Percentiles rank a stretch among this genome's conserved stretches.
Conservation (phyloP, 2,329 filamentous ascomycete species). For the Rutstroemia sp. region DNA sequence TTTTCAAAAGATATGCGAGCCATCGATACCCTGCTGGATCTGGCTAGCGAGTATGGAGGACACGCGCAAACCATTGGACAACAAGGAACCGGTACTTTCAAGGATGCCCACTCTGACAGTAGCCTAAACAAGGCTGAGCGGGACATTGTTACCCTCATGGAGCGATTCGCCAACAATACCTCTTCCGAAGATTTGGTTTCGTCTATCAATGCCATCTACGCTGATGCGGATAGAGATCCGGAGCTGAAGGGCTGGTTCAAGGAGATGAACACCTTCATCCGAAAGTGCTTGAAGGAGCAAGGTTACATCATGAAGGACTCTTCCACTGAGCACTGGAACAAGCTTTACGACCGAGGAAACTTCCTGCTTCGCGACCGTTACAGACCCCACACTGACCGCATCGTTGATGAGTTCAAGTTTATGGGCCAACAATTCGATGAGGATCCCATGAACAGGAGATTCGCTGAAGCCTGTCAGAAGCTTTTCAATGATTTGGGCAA, state of each 20-base stretch:
- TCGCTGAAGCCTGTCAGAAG: conserved; percentile 69
- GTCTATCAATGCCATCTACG: conserved; percentile 78
- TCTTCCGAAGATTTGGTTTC: conserved; percentile 81
- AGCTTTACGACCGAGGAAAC: conserved; percentile 75
- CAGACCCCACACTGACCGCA: conserved; percentile 72
- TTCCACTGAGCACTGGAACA: conserved; percentile 75
- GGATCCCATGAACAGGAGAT: conserved; percentile 78
- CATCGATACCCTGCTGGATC: conserved; percentile 75
- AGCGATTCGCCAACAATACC: conserved; percentile 93
- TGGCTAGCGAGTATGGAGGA: conserved; percentile 78
- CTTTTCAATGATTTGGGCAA: conserved; percentile 87
- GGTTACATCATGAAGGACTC: conserved; percentile 82
- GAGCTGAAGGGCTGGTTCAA: conserved; percentile 90
- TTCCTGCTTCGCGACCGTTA: conserved; percentile 88
- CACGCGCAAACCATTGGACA: conserved; percentile 61
- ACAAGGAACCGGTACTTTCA: conserved; percentile 59
- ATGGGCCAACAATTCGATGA: conserved; percentile 81
- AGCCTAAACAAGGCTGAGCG: conserved; percentile 65
- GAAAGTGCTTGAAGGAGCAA: conserved; percentile 78
- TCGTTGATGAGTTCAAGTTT: conserved; percentile 88
- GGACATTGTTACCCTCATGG: conserved; percentile 79
- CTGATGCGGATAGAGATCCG: conserved; percentile 75
- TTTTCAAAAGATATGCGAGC: conserved; percentile 61
- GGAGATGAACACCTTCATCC: conserved; percentile 67
- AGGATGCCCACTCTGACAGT: conserved; percentile 60